Evolutionary conservation across 2,329 filamentous ascomycete species (phyloP).

Genomic region (Tolypocladium nubicola): DNA sequence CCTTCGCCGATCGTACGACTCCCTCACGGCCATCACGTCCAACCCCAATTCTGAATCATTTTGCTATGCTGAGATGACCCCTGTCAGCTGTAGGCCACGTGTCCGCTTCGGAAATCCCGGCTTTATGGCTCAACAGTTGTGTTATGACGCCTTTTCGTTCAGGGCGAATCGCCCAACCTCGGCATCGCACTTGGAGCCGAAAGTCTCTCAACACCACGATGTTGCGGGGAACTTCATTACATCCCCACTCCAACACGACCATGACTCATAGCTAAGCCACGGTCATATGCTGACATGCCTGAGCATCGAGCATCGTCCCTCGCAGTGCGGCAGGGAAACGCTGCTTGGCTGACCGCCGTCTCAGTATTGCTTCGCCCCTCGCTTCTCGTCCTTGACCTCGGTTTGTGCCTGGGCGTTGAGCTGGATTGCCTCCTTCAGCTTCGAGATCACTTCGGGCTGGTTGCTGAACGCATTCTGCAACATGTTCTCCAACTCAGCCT

Average conservation of each 20-base stretch:
- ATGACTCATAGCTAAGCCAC: background rate
- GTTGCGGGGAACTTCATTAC: background rate
- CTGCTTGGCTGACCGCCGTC: too few species aligned
- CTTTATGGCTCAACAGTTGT: background rate
- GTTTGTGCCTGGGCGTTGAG: constrained; percentile 44
- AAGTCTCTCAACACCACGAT: background rate
- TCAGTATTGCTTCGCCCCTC: constrained; percentile 17
- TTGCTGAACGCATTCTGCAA: constrained; percentile 48
- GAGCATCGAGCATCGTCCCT: too few species aligned
- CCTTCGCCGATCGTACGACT: background rate
- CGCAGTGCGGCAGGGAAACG: background rate
- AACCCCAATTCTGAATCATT: background rate
- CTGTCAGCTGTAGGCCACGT: background rate
- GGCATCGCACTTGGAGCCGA: background rate
- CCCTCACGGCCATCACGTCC: background rate
- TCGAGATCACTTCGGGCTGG: constrained; percentile 47
- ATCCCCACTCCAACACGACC: background rate
- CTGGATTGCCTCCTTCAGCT: constrained; percentile 51
- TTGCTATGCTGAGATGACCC: background rate
- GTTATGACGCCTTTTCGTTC: background rate
- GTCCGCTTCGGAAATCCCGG: background rate
- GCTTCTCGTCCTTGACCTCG: constrained; percentile 26
- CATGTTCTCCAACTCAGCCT: constrained; percentile 44
- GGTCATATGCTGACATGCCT: too few species aligned
- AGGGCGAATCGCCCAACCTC: background rate